Base-by-base conservation (phyloP, 257 asterid species). In the Solanum gandarillasii region DNA sequence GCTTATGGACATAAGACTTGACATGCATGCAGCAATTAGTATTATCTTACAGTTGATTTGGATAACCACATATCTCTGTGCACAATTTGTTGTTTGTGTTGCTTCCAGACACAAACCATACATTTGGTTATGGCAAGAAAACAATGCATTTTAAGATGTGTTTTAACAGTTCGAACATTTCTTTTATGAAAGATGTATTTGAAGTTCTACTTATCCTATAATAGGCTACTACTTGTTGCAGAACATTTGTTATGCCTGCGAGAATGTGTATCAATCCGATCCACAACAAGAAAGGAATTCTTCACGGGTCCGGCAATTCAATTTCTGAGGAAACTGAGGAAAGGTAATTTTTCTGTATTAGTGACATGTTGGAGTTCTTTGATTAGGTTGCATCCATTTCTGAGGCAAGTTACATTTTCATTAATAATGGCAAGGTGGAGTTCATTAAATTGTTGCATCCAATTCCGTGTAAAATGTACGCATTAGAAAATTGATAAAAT, bases 241-340 rank as follows among this genome's bases (percentile, higher is more conserved):
- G 99, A 93, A 97, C 97, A 74, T 96, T 97, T 85, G 99, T 96
- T 79, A 91, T 97, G 98, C 99, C 99, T 79, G 96, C 99, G 36
- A 95, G 98, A 91, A 93, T 97, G 95, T 97, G 99, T 87, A 92
- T 97, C 87, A 97, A 94, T 91, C 98, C 99, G 7, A 90, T 94
- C 87, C 99, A 97, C 92, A 97, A 96, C 88, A 91, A 92, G 87
- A 95, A 93, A 90, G 99, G 98, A 89, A 93, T 96, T 90, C 96
- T 97, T 93, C 96, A 95, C 87, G 93, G 90, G 52, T 88, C 96
- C 36, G 90, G 72, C 74, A 73, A 81, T 89, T 55, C 92, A 91
- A 90, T 31, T 87, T 91, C 93, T n/a, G 96, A 93, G 90, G 98
- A 94, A 81, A 46, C 94, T n/a, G 97, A 93, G 90, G 98, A 94